Base-by-base conservation (phyloP, 768 basidiomycete species). In the Boletus tylopilopsis region DNA sequence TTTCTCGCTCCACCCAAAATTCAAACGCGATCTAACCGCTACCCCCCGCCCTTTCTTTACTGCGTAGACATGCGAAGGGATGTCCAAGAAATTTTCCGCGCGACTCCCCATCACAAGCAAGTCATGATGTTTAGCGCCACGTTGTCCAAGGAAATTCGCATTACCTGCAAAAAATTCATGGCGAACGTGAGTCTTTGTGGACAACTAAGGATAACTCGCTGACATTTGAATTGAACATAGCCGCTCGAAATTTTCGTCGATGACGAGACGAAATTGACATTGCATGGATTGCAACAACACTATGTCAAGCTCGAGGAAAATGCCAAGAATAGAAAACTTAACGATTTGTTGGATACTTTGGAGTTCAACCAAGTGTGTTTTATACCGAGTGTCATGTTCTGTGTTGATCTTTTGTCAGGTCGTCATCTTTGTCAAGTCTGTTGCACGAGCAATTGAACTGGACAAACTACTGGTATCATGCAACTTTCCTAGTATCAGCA, bases 111-210 rank as follows among this genome's bases (percentile, higher is more conserved):
- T 72, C 94, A 96, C 81, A 99, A 99, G 77, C 95, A 99, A 79
- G 96, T 99, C 59, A 99, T 99, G 96, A 99, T 99, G 96, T 99
- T 99, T 79, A 95, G 93, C 62, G 96, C 96, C 34, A 99, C 96
- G 1, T 74, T 99, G 53, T 84, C 92, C 49, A 98, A 99, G 77
- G 96, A 98, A 57, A 95, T 99, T 50, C 81, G 96, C 49, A 79
- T 85, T 7, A 98, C 96, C 0, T 99, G 96, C 83, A 98, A 98
- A 76, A 98, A 99, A 68, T 99, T 99, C 71, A 99, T 99, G 96
- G 90, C 90, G 27, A 95, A 91, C 66, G 96, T 97, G 62, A 56
- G 94, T 79, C 0, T 18, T 10, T 9, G 1, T 7, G 19, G 2
- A 23, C 16, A 4, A 34, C 1, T 32, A 0, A 27, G 16, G n/a